Conservation (phyloP, 371 early-diverging fungal species). For the Syncephalastrum monosporum region DNA sequence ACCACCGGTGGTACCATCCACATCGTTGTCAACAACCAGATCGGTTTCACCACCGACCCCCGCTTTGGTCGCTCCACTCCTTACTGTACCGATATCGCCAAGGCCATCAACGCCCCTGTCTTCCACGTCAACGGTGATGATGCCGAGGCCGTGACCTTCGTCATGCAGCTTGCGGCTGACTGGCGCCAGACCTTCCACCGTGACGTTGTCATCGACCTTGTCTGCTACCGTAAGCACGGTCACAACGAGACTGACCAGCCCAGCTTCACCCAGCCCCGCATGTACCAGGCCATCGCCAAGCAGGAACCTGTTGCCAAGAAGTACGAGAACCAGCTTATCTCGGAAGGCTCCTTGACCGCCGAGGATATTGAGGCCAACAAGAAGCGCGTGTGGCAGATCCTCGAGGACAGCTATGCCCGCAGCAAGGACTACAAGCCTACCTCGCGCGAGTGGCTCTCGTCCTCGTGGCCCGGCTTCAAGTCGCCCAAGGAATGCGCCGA, state of each 20-base stretch:
- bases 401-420: constrained; percentile 88
- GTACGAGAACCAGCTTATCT: constrained; percentile 79
- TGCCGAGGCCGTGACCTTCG: constrained; percentile 93
- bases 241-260: constrained; percentile 99
- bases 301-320: constrained; percentile 81
- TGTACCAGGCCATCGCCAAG: constrained; percentile 90
- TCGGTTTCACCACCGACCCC: constrained; percentile 98
- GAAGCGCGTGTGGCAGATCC: constrained; percentile 85
- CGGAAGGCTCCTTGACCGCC: constrained; percentile 81
- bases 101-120: constrained; percentile 93
- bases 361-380: constrained; percentile 84
- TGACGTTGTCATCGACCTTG: constrained; percentile 95
- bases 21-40: constrained; percentile 98
- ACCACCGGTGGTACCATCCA: constrained; percentile 96
- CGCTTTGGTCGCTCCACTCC: constrained; percentile 93
- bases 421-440: constrained; percentile 89
- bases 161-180: constrained; percentile 92
- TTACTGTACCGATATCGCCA: constrained; percentile 97
- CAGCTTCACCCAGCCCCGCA: constrained; percentile 95
- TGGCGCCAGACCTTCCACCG: constrained; percentile 95
- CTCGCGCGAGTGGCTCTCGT: constrained; percentile 92
- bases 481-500: constrained; percentile 82
- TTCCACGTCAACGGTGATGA: constrained; percentile 98
- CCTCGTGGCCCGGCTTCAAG: constrained; percentile 87
- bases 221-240: constrained; percentile 96